These are phyloP conservation scores for Umbelopsis vinacea DNA, from an alignment of 192 early-diverging fungal genomes.

Conservation along the genomic window DNA sequence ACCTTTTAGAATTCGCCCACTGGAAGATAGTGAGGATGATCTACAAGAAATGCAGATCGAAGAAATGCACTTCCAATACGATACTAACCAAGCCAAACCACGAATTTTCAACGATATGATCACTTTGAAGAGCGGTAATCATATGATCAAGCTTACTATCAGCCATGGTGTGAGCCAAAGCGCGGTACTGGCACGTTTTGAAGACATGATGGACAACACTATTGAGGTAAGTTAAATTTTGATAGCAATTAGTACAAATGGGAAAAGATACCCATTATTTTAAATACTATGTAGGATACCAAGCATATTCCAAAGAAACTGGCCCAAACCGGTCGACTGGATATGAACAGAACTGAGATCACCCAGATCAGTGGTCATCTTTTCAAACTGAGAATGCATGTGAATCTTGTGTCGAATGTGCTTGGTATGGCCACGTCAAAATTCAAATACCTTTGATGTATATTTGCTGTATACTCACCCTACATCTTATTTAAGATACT, in stretches of 20 bases:
- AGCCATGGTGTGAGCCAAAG: conserved; percentile 62
- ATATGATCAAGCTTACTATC: conserved; percentile 66
- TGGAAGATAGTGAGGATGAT: conserved; percentile 43
- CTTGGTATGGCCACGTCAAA: conserved; percentile 55
- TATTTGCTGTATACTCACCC: background rate
- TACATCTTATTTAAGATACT: conserved; percentile 52
- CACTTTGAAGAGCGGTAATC: conserved; percentile 66
- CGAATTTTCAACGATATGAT: conserved; percentile 89
- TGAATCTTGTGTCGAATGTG: conserved; percentile 83
- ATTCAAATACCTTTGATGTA: no score
- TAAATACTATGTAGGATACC: conserved; percentile 39
- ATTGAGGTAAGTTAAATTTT: conserved; percentile 46
- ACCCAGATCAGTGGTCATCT: conserved; percentile 63
- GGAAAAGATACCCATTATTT: background rate
- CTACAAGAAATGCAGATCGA: conserved; percentile 68
- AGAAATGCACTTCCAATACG: conserved; percentile 85
- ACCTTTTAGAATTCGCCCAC: conserved; percentile 41
- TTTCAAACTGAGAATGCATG: conserved; percentile 80
- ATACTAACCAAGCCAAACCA: conserved; percentile 62
- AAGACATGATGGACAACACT: conserved; percentile 65
- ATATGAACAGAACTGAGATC: conserved; percentile 52
- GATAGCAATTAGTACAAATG: background rate
- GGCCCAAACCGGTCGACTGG: conserved; percentile 58
- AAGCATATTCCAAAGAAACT: conserved; percentile 62
- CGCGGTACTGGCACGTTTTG: conserved; percentile 60